Evolutionary conservation across 441 rosid species (phyloP).

Genomic region (Gossypium aridum): DNA sequence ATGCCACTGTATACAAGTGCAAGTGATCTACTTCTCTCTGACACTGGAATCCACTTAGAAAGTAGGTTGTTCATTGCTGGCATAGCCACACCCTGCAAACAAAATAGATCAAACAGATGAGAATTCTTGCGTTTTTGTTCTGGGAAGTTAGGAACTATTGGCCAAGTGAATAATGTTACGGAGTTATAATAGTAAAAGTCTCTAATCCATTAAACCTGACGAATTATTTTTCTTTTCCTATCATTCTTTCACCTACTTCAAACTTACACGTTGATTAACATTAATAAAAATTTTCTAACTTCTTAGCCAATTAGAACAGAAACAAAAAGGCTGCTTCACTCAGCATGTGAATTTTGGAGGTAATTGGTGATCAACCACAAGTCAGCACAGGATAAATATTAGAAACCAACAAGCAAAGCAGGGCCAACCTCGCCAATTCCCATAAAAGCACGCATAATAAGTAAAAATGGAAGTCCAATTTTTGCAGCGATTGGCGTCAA

Average conservation of each 20-base stretch:
- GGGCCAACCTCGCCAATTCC: slow-evolving; percentile 91
- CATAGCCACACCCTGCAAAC: slow-evolving; percentile 94
- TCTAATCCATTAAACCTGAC: not conserved
- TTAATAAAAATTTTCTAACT: not conserved
- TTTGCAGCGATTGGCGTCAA: slow-evolving; percentile 96
- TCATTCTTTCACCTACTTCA: not conserved
- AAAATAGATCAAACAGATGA: slow-evolving; percentile 21
- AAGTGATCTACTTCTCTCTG: slow-evolving; percentile 96
- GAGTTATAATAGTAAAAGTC: not conserved
- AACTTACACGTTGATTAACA: not conserved
- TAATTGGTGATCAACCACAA: not conserved
- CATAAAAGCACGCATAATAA: slow-evolving; percentile 90
- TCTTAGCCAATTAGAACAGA: not conserved
- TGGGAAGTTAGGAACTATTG: not conserved
- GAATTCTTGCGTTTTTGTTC: not conserved
- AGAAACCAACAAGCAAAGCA: slow-evolving; percentile 12
- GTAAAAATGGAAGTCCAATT: slow-evolving; percentile 86
- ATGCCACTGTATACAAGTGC: slow-evolving; percentile 95
- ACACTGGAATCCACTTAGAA: slow-evolving; percentile 97
- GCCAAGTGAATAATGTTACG: not conserved
- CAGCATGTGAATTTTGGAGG: not conserved
- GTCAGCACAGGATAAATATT: slow-evolving; percentile 4
- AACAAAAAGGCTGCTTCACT: not conserved
- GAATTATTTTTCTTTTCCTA: not conserved
- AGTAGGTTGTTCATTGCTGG: slow-evolving; percentile 98